Evolutionary conservation across 805 yeast genomes (phyloP).

Genomic region (Dipodascus albidus): DNA sequence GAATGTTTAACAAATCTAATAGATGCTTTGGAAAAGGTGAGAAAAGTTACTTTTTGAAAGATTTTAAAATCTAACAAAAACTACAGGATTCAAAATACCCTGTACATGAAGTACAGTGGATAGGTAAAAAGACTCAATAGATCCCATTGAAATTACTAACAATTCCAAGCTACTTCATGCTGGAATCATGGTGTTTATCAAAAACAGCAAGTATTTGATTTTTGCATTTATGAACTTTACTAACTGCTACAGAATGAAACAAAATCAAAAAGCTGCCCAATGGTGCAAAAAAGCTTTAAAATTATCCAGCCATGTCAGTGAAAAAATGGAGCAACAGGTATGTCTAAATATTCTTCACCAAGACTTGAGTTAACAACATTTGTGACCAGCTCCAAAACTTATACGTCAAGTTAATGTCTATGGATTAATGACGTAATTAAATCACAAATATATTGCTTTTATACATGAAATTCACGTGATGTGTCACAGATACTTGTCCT

Average conservation of each 20-base stretch:
- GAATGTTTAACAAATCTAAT: background rate
- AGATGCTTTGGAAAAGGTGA: background rate
- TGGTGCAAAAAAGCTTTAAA: background rate
- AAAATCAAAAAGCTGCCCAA: background rate
- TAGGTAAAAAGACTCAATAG: background rate
- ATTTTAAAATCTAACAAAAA: no score
- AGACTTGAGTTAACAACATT: background rate
- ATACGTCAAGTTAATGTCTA: background rate
- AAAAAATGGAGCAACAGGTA: background rate
- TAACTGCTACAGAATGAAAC: background rate
- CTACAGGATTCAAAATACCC: background rate
- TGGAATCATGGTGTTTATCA: constrained; percentile 2
- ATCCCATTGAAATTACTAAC: background rate
- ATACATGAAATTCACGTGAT: background rate
- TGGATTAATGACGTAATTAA: background rate
- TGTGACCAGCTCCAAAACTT: background rate
- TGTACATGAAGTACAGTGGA: background rate
- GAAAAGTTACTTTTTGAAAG: no score
- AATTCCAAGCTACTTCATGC: background rate
- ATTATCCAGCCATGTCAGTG: background rate
- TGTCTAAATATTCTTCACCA: background rate
- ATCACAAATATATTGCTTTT: background rate
- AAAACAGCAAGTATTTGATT: background rate
- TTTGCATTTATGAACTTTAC: background rate
- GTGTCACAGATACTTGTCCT: background rate